Evolutionary conservation across 768 basidiomycete species (phyloP).

Genomic region (Mycena kentingensis): DNA sequence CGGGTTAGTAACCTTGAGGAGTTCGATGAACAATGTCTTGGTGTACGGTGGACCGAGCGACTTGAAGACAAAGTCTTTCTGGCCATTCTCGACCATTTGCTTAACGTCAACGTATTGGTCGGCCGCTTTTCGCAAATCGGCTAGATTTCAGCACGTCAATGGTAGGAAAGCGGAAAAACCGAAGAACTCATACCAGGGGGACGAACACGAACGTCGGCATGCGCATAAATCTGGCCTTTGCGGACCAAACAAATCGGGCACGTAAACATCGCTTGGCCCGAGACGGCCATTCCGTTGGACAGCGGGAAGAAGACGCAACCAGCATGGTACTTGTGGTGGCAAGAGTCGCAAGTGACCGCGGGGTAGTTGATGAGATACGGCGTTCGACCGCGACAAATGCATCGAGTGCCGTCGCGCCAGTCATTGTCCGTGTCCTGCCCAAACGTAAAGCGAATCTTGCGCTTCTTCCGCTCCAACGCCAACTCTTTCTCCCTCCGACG

Average conservation of each 20-base stretch:
- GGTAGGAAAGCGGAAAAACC: neutral
- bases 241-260: constrained; percentile 81
- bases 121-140: constrained; percentile 46
- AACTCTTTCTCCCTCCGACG: constrained; percentile 19
- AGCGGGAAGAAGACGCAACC: constrained; percentile 80
- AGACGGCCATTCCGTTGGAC: constrained; percentile 39
- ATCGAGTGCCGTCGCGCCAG: constrained; percentile 75
- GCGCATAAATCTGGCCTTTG: constrained; percentile 69
- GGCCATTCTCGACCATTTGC: constrained; percentile 73
- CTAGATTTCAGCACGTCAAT: constrained; percentile 20
- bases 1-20: constrained; percentile 45
- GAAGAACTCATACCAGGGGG: constrained; percentile 53
- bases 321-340: constrained; percentile 68
- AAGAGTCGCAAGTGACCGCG: constrained; percentile 66
- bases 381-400: constrained; percentile 76
- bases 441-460: constrained; percentile 63
- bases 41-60: constrained; percentile 63
- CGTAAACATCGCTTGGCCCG: constrained; percentile 46
- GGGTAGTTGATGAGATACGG: constrained; percentile 61
- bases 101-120: constrained; percentile 72
- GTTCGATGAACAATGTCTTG: constrained; percentile 73
- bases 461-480: constrained; percentile 48
- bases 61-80: constrained; percentile 71
- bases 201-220: constrained; percentile 75
- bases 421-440: constrained; percentile 76